phyloP scores from a whole-genome alignment of 805 yeast genomes.

The Cyberlindnera veronae region DNA sequence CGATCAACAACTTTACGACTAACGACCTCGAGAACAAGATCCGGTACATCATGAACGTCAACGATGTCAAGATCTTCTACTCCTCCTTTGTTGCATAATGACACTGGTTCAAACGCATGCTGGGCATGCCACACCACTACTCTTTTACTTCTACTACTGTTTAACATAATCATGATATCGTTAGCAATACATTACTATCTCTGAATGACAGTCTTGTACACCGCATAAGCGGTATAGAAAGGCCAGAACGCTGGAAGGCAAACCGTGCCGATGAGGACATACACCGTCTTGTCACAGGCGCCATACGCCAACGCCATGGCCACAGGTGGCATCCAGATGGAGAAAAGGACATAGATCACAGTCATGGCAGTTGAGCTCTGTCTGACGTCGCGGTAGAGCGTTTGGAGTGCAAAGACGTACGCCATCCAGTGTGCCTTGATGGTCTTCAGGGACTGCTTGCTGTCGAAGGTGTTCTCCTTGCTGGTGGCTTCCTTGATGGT shows the following conservation, averaged over 20 bases:
- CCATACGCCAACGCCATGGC: background rate
- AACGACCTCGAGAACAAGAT: conserved; percentile 28
- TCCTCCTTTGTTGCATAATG: conserved; percentile 28
- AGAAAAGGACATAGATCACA: background rate
- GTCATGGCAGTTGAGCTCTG: background rate
- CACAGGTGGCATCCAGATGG: background rate
- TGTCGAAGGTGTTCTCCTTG: no score
- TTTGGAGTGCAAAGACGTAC: background rate
- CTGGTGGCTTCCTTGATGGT: no score
- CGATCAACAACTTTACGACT: conserved; percentile 28
- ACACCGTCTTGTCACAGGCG: background rate
- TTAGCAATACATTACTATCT: no score
- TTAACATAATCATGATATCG: no score
- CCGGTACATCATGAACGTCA: conserved; percentile 26
- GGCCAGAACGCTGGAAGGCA: background rate
- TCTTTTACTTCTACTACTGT: no score
- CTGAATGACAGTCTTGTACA: background rate
- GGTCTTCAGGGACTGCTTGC: no score
- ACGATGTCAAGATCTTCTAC: conserved; percentile 33
- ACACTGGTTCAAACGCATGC: background rate
- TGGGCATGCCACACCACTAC: background rate
- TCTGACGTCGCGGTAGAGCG: background rate
- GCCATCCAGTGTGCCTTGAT: background rate
- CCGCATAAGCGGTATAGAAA: background rate
- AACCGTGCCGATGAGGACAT: background rate